phyloP scores from a whole-genome alignment of 768 basidiomycete genomes.

The Boletus huronensis region DNA sequence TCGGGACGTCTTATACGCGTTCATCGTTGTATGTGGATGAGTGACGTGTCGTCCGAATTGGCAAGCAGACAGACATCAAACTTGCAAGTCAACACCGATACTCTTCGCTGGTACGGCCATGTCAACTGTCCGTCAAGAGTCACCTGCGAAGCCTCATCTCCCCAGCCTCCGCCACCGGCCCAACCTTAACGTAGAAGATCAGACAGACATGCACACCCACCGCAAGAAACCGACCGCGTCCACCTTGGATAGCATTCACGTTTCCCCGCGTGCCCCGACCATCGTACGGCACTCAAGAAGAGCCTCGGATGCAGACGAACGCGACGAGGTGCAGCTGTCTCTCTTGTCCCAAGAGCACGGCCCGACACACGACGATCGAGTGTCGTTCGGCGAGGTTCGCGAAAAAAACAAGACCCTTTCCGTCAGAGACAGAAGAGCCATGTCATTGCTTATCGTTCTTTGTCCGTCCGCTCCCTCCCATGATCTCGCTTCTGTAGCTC shows the following conservation, averaged over 20 bases:
- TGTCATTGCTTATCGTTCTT: slow-evolving; percentile 79
- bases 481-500: slow-evolving; percentile 13
- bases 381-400: slow-evolving; percentile 32
- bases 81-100: slow-evolving; percentile 7
- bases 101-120: slow-evolving; percentile 13
- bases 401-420: slow-evolving; percentile 52
- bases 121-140: slow-evolving; percentile 25
- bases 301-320: slow-evolving; percentile 26
- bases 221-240: slow-evolving; percentile 54
- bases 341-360: slow-evolving; percentile 56
- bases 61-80: slow-evolving; percentile 1
- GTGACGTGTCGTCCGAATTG: slow-evolving; percentile 20
- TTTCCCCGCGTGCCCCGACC: slow-evolving; percentile 50
- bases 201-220: slow-evolving; percentile 23
- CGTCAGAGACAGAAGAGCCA: slow-evolving; percentile 75
- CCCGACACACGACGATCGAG: slow-evolving; percentile 35
- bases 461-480: slow-evolving; percentile 53
- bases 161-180: slow-evolving; percentile 30
- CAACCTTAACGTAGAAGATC: slow-evolving; percentile 39
- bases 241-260: slow-evolving; percentile 56
- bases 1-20: slow-evolving; percentile 3
- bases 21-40: not conserved
- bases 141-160: slow-evolving; percentile 26
- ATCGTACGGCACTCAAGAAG: slow-evolving; percentile 36
- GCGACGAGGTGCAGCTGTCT: slow-evolving; percentile 60